Conservation (phyloP, 495 filamentous ascomycete genomes). For the Arthonia radiata region DNA sequence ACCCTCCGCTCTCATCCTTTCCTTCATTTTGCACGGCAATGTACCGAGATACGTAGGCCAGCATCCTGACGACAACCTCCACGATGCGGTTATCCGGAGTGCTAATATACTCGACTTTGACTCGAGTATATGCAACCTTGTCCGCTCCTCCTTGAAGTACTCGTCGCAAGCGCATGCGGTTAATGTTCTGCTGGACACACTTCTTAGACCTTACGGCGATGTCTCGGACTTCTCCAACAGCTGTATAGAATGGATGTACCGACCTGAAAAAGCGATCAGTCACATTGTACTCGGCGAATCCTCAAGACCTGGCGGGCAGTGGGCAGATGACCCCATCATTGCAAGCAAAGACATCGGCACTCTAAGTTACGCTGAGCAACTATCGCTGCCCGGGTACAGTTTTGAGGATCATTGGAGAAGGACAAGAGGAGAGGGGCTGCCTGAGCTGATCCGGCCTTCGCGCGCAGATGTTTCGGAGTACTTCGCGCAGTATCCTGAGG, state of each 20-base stretch:
- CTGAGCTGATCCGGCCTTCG: conserved; percentile 31
- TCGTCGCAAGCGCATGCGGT: conserved; percentile 40
- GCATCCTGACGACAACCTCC: conserved; percentile 32
- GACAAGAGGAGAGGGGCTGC: conserved; percentile 18
- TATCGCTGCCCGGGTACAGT: conserved; percentile 37
- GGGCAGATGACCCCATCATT: conserved; percentile 30
- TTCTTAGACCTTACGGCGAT: conserved; percentile 38
- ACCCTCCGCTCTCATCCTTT: conserved; percentile 40
- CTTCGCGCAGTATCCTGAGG: conserved; percentile 27
- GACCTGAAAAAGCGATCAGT: conserved; percentile 25
- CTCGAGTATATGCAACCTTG: too few species aligned
- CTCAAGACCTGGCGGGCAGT: conserved; percentile 31
- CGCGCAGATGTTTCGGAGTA: conserved; percentile 33
- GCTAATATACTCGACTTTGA: conserved; percentile 19
- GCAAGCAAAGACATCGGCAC: conserved; percentile 29
- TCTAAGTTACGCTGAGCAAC: conserved; percentile 38
- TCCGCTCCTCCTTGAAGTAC: conserved; percentile 36
- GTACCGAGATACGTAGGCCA: conserved; percentile 32
- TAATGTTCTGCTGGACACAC: conserved; percentile 38
- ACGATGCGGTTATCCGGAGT: too few species aligned
- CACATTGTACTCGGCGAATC: conserved; percentile 35
- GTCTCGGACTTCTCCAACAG: conserved; percentile 16
- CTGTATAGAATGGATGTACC: conserved; percentile 30
- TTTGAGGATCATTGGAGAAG: conserved; percentile 27
- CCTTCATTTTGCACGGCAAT: conserved; percentile 41